A percentile compares a stretch with the other conserved stretches of the same genome.
phyloP scores from a whole-genome alignment of 2,329 filamentous ascomycete genomes.

The Fusarium transvaalense region DNA sequence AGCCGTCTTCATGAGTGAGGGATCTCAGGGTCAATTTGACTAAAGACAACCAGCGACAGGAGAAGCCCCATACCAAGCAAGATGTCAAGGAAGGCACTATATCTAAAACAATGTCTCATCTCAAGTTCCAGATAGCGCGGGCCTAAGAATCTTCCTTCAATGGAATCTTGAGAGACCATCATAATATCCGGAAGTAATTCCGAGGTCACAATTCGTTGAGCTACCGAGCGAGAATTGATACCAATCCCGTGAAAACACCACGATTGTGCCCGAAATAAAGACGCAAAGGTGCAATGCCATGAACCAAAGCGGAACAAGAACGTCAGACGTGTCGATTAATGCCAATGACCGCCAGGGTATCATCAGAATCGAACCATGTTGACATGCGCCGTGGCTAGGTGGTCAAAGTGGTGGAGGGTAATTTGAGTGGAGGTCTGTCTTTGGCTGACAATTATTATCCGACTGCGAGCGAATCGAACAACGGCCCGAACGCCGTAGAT shows the following conservation, averaged over 20 bases:
- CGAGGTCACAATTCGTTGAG: conserved; percentile 3
- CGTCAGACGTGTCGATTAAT: not conserved
- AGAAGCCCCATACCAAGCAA: conserved; percentile 2
- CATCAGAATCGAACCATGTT: conserved; percentile 36
- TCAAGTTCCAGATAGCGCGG: conserved; percentile 1
- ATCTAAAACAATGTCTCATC: conserved; percentile 24
- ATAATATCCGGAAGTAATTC: conserved; percentile 4
- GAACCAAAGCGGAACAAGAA: not conserved
- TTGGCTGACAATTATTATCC: conserved; percentile 23
- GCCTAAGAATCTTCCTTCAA: not conserved
- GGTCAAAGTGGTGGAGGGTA: conserved; percentile 27
- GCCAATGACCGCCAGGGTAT: conserved; percentile 30
- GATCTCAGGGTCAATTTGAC: conserved; percentile 2
- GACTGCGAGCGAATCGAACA: conserved; percentile 18
- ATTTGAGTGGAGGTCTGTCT: conserved; percentile 27
- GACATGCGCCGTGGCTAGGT: conserved; percentile 30
- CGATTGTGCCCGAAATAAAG: not conserved
- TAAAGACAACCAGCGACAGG: not conserved
- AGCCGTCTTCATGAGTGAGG: not conserved
- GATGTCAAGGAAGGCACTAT: conserved; percentile 5
- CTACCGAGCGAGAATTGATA: not conserved
- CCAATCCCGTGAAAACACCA: not conserved
- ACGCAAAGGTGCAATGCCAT: not conserved
- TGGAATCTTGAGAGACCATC: conserved; percentile 11
- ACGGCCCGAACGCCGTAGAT: conserved; percentile 34